A percentile compares a stretch with the other conserved stretches of the same genome.
phyloP scores from a whole-genome alignment of 2,329 filamentous ascomycete species.

The Aspergillus fumigatiaffinis region DNA sequence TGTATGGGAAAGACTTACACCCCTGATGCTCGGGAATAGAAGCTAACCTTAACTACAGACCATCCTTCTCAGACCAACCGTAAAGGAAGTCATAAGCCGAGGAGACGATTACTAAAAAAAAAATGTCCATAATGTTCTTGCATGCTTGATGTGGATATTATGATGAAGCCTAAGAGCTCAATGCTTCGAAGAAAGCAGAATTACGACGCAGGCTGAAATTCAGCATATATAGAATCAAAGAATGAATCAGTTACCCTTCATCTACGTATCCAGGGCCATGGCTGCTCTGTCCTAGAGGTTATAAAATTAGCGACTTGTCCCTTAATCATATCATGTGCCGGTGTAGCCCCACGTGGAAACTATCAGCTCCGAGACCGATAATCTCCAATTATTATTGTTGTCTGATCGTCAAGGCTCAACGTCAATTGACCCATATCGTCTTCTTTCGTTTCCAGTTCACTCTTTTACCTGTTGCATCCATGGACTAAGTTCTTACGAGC shows the following conservation, averaged over 20 bases:
- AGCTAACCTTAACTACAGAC: conserved; percentile 49
- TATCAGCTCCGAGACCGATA: conserved; percentile 21
- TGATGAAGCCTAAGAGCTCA: background rate
- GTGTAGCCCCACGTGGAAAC: conserved; percentile 37
- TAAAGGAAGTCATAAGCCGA: conserved; percentile 83
- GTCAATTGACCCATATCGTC: background rate
- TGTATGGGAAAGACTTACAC: conserved; percentile 54
- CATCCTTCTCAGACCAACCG: conserved; percentile 70
- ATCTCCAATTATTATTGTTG: background rate
- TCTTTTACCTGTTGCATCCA: conserved; percentile 6
- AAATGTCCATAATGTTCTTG: background rate
- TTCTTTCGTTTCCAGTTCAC: background rate
- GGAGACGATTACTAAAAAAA: conserved; percentile 71
- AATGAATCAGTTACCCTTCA: background rate
- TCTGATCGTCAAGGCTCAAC: background rate
- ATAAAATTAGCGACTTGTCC: background rate
- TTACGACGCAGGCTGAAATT: background rate
- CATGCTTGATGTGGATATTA: background rate
- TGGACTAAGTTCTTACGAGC: conserved; percentile 17
- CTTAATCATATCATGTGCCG: conserved; percentile 3
- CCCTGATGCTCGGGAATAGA: background rate
- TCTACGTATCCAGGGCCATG: background rate
- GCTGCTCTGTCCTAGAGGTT: background rate
- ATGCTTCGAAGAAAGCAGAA: background rate
- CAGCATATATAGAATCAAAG: background rate